Evolutionary conservation across 2,329 filamentous ascomycete genomes (phyloP).

Genomic region (Blastomyces parvus): DNA sequence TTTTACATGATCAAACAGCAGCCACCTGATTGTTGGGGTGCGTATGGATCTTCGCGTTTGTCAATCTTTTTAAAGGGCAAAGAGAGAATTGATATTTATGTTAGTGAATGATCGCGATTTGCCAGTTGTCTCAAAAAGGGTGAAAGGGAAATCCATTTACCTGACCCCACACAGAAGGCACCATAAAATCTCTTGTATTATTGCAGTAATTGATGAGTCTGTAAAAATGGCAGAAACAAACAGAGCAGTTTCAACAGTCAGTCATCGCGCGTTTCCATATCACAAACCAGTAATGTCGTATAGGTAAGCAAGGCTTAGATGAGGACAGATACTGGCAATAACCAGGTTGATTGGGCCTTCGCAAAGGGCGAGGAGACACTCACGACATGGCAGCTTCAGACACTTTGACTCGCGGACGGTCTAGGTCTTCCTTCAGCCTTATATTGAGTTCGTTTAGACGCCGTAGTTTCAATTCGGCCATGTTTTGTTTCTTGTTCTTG

Average conservation of each 20-base stretch:
- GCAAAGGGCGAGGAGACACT: slow-evolving; percentile 27
- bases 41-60: slow-evolving; percentile 95
- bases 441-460: slow-evolving; percentile 95
- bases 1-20: slow-evolving; percentile 92
- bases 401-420: slow-evolving; percentile 88
- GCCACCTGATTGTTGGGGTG: slow-evolving; percentile 80
- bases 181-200: slow-evolving; percentile 97
- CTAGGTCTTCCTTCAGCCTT: slow-evolving; percentile 87
- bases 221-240: slow-evolving; percentile 16
- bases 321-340: neutral
- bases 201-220: slow-evolving; percentile 98
- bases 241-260: slow-evolving; percentile 4
- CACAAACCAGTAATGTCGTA: neutral
- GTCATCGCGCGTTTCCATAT: neutral
- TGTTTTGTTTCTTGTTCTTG: slow-evolving; percentile 95
- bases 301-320: neutral
- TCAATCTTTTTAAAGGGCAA: slow-evolving; percentile 52
- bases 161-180: slow-evolving; percentile 89
- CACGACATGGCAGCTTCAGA: slow-evolving; percentile 85
- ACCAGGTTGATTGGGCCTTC: neutral
- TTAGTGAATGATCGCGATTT: slow-evolving; percentile 12
- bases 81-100: slow-evolving; percentile 7
- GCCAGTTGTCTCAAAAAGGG: slow-evolving; percentile 4
- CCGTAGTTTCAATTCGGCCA: slow-evolving; percentile 95
- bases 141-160: slow-evolving; percentile 33